Percentiles rank a stretch among this genome's conserved stretches.
phyloP scores from a whole-genome alignment of 345 rosid genomes.

The Eucalyptus marginata region DNA sequence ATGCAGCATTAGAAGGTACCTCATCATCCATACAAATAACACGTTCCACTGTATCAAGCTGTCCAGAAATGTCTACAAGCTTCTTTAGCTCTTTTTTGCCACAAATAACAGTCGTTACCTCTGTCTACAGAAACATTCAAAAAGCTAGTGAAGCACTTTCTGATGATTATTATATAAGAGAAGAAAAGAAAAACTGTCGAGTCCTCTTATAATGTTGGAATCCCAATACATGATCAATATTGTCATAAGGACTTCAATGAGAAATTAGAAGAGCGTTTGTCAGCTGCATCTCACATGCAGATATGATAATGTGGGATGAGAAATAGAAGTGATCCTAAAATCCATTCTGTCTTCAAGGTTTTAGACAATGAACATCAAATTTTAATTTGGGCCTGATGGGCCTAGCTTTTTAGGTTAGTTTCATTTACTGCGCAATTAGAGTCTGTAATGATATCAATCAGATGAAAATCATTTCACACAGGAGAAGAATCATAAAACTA shows the following conservation, averaged over 20 bases:
- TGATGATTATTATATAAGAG: not conserved
- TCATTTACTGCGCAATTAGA: not conserved
- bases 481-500: not conserved
- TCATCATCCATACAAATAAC: slow-evolving; percentile 82
- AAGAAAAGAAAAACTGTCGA: not conserved
- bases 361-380: not conserved
- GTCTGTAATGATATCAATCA: not conserved
- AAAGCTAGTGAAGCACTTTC: not conserved
- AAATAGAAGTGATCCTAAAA: not conserved
- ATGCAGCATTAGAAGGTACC: slow-evolving; percentile 43
- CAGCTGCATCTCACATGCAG: not conserved
- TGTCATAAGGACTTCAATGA: not conserved
- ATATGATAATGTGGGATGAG: not conserved
- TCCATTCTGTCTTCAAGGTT: not conserved
- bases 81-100: slow-evolving; percentile 84
- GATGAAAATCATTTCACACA: not conserved
- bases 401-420: not conserved
- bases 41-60: slow-evolving; percentile 81
- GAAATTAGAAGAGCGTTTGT: not conserved
- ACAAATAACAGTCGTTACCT: slow-evolving; percentile 86
- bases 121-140: slow-evolving; percentile 44
- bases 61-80: slow-evolving; percentile 68
- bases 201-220: not conserved
- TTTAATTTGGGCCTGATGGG: not conserved
- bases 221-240: not conserved